These are phyloP conservation scores for Pulchroboletus neoregius DNA, from an alignment of 1,284 basidiomycete species.

Conservation along the genomic window DNA sequence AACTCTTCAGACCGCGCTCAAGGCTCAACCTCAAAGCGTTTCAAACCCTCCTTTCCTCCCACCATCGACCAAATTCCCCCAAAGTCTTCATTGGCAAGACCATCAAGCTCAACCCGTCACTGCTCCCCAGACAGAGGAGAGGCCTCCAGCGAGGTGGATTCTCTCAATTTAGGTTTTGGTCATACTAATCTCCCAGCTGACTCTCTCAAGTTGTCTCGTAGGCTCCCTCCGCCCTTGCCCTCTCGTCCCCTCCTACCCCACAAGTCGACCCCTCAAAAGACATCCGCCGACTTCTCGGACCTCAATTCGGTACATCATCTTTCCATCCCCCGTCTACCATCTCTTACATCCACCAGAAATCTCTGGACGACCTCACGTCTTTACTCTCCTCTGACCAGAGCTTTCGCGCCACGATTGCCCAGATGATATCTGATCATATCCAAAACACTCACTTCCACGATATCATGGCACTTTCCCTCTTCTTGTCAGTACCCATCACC, in stretches of 20 bases:
- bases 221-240: neutral
- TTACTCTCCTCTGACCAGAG: slow-evolving; percentile 16
- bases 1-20: slow-evolving; percentile 36
- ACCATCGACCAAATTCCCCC: slow-evolving; percentile 39
- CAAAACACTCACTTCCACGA: slow-evolving; percentile 14
- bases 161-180: slow-evolving; percentile 17
- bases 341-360: slow-evolving; percentile 23
- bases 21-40: slow-evolving; percentile 39
- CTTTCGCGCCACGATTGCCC: slow-evolving; percentile 13
- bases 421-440: slow-evolving; percentile 21
- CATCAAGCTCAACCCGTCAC: slow-evolving; percentile 3
- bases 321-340: neutral
- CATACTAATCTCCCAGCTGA: slow-evolving; percentile 4
- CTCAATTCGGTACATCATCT: slow-evolving; percentile 15
- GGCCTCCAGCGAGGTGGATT: slow-evolving; percentile 29
- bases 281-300: slow-evolving; percentile 9
- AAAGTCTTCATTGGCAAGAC: slow-evolving; percentile 9
- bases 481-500: slow-evolving; percentile 15
- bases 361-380: slow-evolving; percentile 15
- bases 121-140: slow-evolving; percentile 17
- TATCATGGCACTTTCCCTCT: slow-evolving; percentile 21
- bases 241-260: slow-evolving; percentile 1
- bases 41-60: slow-evolving; percentile 32
- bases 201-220: slow-evolving; percentile 19
- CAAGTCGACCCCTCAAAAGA: slow-evolving; percentile 10